Percentiles rank a stretch among this genome's conserved stretches.
phyloP scores from a whole-genome alignment of 805 yeast genomes.

The Candida ipomoeae region DNA sequence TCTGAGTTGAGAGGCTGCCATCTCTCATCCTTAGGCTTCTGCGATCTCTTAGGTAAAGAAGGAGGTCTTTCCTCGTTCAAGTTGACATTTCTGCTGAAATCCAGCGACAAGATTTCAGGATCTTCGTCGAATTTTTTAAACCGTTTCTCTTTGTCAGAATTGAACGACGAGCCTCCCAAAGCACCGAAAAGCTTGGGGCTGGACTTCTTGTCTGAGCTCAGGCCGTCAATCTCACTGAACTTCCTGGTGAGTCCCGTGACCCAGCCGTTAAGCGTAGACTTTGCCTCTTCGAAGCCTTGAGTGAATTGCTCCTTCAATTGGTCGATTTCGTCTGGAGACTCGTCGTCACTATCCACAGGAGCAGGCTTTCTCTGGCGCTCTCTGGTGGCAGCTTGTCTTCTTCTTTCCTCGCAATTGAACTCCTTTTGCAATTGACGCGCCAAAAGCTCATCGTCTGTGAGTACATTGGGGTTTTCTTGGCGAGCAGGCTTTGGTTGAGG shows the following conservation, averaged over 20 bases:
- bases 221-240: slow-evolving; percentile 19
- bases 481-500: slow-evolving; percentile 3
- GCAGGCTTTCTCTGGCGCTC: slow-evolving; percentile 18
- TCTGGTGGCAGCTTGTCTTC: slow-evolving; percentile 23
- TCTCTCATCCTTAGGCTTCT: slow-evolving; percentile 16
- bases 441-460: slow-evolving; percentile 67
- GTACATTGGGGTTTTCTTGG: slow-evolving; percentile 23
- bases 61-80: slow-evolving; percentile 31
- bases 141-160: slow-evolving; percentile 22
- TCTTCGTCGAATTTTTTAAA: slow-evolving; percentile 45
- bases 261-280: slow-evolving; percentile 73
- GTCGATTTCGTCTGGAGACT: slow-evolving; percentile 56
- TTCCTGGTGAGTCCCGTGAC: slow-evolving; percentile 62
- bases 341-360: slow-evolving; percentile 22
- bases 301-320: slow-evolving; percentile 63
- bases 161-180: slow-evolving; percentile 42
- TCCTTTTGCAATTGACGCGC: slow-evolving; percentile 78
- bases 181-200: slow-evolving; percentile 42
- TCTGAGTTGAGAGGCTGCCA: slow-evolving; percentile 40
- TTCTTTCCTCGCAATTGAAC: slow-evolving; percentile 42
- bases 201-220: slow-evolving; percentile 10
- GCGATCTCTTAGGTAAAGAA: slow-evolving; percentile 19
- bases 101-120: slow-evolving; percentile 48
- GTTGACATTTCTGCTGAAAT: slow-evolving; percentile 45
- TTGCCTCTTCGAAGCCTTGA: slow-evolving; percentile 79